Percentiles rank a stretch among this genome's conserved stretches.
phyloP scores from a whole-genome alignment of 208 protist species.

The Zelonia costaricensis region DNA sequence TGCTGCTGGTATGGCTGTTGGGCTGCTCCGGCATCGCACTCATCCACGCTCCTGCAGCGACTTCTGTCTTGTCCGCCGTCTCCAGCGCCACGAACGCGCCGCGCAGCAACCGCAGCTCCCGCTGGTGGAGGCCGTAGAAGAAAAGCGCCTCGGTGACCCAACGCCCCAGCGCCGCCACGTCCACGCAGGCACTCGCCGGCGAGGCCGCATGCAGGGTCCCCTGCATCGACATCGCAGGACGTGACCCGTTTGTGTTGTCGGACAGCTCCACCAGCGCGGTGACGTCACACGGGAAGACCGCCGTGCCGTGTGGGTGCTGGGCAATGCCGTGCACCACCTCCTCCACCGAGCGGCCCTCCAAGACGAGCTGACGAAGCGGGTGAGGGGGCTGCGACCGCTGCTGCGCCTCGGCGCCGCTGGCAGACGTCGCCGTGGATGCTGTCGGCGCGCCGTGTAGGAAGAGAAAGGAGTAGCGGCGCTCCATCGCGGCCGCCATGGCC shows the following conservation, averaged over 20 bases:
- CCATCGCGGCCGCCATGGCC: constrained; percentile 39
- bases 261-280: constrained; percentile 4
- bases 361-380: constrained; percentile 39
- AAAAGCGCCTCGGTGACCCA: constrained; percentile 46
- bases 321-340: constrained; percentile 25
- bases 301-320: constrained; percentile 24
- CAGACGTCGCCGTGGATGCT: too few relatives aligned
- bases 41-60: too few relatives aligned
- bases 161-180: constrained; percentile 10
- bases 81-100: neutral
- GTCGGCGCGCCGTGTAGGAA: constrained; percentile 41
- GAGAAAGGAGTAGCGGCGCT: constrained; percentile 53
- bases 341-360: constrained; percentile 9
- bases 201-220: neutral
- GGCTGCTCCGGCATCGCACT: too few relatives aligned
- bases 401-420: neutral
- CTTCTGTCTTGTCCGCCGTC: too few relatives aligned
- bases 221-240: neutral
- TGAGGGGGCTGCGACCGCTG: constrained; percentile 11
- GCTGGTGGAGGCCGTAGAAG: constrained; percentile 29
- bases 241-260: too few relatives aligned
- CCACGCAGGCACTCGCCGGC: neutral
- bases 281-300: constrained; percentile 43
- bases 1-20: neutral
- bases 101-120: constrained; percentile 1